Percentiles rank a stretch among this genome's conserved stretches.
phyloP scores from a whole-genome alignment of 2,329 filamentous ascomycete species.

The Epichloe hybrida region DNA sequence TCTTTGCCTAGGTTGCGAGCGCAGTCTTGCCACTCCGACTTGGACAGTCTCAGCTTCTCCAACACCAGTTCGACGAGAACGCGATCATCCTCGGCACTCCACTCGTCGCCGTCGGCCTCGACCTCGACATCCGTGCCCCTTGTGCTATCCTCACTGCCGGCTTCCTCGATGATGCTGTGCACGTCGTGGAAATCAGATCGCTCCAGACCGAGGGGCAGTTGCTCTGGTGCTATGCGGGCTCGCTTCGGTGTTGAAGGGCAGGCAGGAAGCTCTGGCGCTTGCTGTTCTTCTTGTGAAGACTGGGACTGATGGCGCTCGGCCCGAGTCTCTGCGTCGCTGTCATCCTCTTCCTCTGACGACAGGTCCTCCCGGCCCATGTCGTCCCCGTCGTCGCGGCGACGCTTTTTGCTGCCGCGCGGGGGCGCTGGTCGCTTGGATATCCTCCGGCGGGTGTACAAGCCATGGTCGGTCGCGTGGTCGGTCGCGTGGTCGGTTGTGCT shows the following conservation, averaged over 20 bases:
- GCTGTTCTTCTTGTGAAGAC: background rate
- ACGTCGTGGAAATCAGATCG: slow-evolving; percentile 44
- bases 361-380: slow-evolving; percentile 28
- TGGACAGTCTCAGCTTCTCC: slow-evolving; percentile 51
- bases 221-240: slow-evolving; percentile 44
- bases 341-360: slow-evolving; percentile 15
- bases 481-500: slow-evolving; percentile 15
- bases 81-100: slow-evolving; percentile 51
- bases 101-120: slow-evolving; percentile 34
- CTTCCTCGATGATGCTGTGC: slow-evolving; percentile 19
- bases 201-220: slow-evolving; percentile 45
- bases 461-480: slow-evolving; percentile 16
- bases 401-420: slow-evolving; percentile 38
- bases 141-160: slow-evolving; percentile 11
- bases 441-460: slow-evolving; percentile 27
- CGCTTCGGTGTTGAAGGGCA: slow-evolving; percentile 44
- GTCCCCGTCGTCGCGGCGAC: slow-evolving; percentile 35
- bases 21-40: slow-evolving; percentile 54
- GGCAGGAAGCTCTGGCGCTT: background rate
- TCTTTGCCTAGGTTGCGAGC: slow-evolving; percentile 49
- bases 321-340: slow-evolving; percentile 25
- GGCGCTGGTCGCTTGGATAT: slow-evolving; percentile 38
- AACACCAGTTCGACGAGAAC: slow-evolving; percentile 54
- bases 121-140: slow-evolving; percentile 26
- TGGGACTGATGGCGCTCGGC: slow-evolving; percentile 3